Percentiles rank a stretch among this genome's conserved stretches.
Conservation (phyloP, 78 protist genomes). For the Pigoraptor vietnamica region DNA sequence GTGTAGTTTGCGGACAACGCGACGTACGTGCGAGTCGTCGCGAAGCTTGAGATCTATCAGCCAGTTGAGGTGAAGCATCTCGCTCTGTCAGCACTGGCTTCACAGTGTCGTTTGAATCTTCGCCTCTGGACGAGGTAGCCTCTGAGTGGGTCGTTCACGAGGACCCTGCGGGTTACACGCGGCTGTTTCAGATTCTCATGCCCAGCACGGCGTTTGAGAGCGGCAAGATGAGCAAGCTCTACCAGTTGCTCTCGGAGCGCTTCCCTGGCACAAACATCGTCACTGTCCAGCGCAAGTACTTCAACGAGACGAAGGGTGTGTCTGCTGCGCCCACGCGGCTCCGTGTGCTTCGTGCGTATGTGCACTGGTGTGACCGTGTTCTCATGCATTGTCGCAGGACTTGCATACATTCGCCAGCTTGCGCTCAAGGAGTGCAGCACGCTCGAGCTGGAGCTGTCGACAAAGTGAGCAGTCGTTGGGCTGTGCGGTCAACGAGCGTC, state of each 20-base stretch:
- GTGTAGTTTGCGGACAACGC: not conserved
- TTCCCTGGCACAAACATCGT: not conserved
- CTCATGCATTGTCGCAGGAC: not conserved
- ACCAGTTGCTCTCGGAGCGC: not conserved
- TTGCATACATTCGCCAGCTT: not conserved
- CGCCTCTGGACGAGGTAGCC: too few species aligned
- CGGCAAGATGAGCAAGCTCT: not conserved
- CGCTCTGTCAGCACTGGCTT: not conserved
- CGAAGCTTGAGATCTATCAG: not conserved
- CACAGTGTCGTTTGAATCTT: too few species aligned
- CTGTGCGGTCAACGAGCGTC: too few species aligned
- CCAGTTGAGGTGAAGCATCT: not conserved
- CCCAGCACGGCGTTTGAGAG: not conserved
- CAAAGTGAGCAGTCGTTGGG: not conserved
- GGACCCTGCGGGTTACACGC: too few species aligned
- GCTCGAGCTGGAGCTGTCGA: not conserved
- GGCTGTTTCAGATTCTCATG: not conserved
- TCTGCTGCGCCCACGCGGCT: too few species aligned
- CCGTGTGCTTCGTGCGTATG: too few species aligned
- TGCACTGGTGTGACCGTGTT: too few species aligned
- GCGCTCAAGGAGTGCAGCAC: not conserved
- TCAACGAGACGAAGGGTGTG: constrained; percentile 3
- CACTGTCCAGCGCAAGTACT: constrained; percentile 3
- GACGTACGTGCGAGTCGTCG: not conserved
- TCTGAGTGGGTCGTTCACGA: too few species aligned